Conservation (phyloP, 345 rosid species). For the Draba incana region DNA sequence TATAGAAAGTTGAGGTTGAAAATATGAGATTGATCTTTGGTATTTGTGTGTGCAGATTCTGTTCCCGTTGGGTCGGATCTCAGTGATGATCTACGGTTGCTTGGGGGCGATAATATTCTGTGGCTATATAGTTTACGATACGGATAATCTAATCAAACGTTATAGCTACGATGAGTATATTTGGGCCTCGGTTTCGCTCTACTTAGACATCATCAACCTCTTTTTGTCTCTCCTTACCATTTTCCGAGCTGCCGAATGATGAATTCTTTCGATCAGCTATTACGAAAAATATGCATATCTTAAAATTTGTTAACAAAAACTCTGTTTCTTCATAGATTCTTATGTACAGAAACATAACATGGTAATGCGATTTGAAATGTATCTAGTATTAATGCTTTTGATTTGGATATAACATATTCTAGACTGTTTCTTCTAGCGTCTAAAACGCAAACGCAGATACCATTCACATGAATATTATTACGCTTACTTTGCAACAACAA, state of each 20-base stretch:
- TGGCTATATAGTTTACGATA: conserved; percentile 81
- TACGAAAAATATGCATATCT: background rate
- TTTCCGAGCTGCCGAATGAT: conserved; percentile 68
- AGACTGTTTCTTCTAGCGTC: too few species aligned
- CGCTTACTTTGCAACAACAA: conserved; percentile 20
- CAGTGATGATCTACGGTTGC: conserved; percentile 78
- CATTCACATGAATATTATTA: conserved; percentile 32
- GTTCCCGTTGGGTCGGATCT: conserved; percentile 71
- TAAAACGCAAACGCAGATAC: too few species aligned
- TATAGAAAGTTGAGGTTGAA: background rate
- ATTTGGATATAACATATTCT: background rate
- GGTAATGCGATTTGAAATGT: background rate
- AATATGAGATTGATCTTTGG: background rate
- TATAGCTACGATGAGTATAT: conserved; percentile 75
- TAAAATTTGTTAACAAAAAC: background rate
- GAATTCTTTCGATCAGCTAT: background rate
- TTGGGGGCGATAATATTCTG: conserved; percentile 77
- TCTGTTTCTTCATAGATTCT: background rate
- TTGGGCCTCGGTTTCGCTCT: conserved; percentile 85
- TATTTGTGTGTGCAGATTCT: conserved; percentile 55
- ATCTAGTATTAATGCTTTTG: background rate
- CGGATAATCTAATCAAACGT: conserved; percentile 88
- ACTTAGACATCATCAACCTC: conserved; percentile 76
- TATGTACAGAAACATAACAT: background rate
- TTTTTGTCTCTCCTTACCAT: conserved; percentile 69